Evolutionary conservation across 2,329 filamentous ascomycete species (phyloP).

Genomic region (Aspergillus fijiensis): DNA sequence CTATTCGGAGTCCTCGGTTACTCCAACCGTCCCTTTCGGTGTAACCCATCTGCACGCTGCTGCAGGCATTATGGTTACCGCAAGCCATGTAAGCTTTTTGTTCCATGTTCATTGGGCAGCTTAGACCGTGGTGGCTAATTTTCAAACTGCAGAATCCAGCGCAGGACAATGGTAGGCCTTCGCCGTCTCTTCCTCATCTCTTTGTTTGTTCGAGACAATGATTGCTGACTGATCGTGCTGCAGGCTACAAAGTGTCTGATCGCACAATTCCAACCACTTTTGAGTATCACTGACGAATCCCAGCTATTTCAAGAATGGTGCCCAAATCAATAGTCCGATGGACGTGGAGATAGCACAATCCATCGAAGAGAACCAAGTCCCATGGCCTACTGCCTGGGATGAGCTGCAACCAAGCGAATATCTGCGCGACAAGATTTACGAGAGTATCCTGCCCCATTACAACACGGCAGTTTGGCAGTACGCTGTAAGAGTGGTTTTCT

Average conservation of each 20-base stretch:
- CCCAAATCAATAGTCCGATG: conserved; percentile 64
- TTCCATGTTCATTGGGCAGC: background rate
- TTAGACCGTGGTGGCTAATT: background rate
- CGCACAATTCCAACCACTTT: conserved; percentile 2
- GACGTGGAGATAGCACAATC: conserved; percentile 58
- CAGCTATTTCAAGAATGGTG: conserved; percentile 62
- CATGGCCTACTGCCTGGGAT: conserved; percentile 47
- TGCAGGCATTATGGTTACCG: conserved; percentile 66
- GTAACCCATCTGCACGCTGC: conserved; percentile 54
- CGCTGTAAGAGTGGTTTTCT: conserved; percentile 26
- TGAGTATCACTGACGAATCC: conserved; percentile 21
- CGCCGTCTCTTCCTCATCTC: background rate
- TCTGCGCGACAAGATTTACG: conserved; percentile 29
- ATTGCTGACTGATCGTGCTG: conserved; percentile 14
- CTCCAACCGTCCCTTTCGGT: conserved; percentile 63
- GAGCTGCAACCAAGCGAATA: conserved; percentile 46
- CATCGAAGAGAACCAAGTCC: conserved; percentile 57
- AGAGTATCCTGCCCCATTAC: conserved; percentile 31
- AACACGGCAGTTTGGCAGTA: conserved; percentile 31
- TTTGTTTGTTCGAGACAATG: background rate
- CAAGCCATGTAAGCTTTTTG: conserved; percentile 52
- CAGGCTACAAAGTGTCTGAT: conserved; percentile 60
- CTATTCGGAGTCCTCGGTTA: conserved; percentile 57
- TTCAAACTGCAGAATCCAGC: conserved; percentile 52
- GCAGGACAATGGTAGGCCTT: conserved; percentile 55